phyloP scores from a whole-genome alignment of 371 early-diverging fungal genomes.

The Circinella minor region DNA sequence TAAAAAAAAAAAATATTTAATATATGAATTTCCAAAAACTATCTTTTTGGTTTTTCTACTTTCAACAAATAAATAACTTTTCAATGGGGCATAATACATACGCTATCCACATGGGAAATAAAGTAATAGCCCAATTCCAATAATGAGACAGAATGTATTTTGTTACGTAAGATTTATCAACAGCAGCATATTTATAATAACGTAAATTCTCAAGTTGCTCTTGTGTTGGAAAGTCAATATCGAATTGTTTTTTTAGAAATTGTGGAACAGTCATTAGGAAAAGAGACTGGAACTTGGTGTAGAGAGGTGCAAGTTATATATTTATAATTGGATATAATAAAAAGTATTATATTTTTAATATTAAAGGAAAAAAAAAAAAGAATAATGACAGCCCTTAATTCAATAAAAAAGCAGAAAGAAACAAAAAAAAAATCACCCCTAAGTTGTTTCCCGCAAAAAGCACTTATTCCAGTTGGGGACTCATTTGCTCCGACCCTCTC shows the following conservation, averaged over 20 bases:
- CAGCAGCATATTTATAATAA: slow-evolving; percentile 81
- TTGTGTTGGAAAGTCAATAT: slow-evolving; percentile 43
- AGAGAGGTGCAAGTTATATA: no score
- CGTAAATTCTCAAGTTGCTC: slow-evolving; percentile 76
- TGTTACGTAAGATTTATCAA: slow-evolving; percentile 87
- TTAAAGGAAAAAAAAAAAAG: background rate
- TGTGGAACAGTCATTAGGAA: slow-evolving; percentile 7
- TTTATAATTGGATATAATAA: background rate
- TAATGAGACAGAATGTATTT: slow-evolving; percentile 86
- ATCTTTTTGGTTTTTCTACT: background rate
- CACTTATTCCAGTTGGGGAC: no score
- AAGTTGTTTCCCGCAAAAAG: background rate
- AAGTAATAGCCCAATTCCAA: slow-evolving; percentile 88
- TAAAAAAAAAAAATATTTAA: no score
- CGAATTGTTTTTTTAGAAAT: slow-evolving; percentile 7
- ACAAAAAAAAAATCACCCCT: background rate
- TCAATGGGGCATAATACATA: slow-evolving; percentile 44
- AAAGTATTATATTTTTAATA: background rate
- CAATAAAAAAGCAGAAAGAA: background rate
- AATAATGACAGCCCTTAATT: background rate
- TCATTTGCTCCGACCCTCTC: no score
- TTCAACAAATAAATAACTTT: no score
- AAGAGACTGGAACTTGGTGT: no score
- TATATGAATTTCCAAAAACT: background rate
- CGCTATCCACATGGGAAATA: slow-evolving; percentile 95